A percentile compares a stretch with the other conserved stretches of the same genome.
phyloP scores from a whole-genome alignment of 1,139 yeast species.

The Arxiozyma slooffiae region DNA sequence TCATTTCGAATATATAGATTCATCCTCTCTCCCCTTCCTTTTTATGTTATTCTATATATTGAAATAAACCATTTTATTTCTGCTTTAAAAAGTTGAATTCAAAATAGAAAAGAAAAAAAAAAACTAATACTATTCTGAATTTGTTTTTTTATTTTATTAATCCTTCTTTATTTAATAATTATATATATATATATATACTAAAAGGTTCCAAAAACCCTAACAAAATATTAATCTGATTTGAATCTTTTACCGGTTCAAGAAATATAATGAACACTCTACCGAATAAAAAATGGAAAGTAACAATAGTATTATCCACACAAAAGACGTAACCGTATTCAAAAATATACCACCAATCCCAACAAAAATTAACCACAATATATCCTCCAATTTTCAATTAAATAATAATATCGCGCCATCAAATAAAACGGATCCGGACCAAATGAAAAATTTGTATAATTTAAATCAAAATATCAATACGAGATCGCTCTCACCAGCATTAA shows the following conservation, averaged over 20 bases:
- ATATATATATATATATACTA: neutral
- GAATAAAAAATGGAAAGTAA: neutral
- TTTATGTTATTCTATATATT: too few relatives aligned
- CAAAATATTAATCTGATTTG: neutral
- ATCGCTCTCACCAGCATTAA: neutral
- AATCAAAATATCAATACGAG: neutral
- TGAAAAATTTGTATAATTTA: neutral
- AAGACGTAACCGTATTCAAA: constrained; percentile 2
- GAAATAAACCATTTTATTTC: neutral
- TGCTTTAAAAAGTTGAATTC: too few relatives aligned
- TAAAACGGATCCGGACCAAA: neutral
- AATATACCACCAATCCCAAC: constrained; percentile 3
- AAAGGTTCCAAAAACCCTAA: neutral
- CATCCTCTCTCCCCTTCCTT: too few relatives aligned
- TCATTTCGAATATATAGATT: too few relatives aligned
- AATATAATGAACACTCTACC: neutral
- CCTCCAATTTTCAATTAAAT: neutral
- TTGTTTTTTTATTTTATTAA: too few relatives aligned
- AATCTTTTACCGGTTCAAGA: neutral
- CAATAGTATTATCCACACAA: neutral
- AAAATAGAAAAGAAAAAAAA: too few relatives aligned
- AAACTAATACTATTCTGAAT: too few relatives aligned
- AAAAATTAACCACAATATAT: neutral
- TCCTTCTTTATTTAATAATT: neutral
- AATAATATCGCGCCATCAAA: neutral